Evolutionary conservation across 495 filamentous ascomycete genomes (phyloP).

Genomic region (Aspergillus sclerotioniger): DNA sequence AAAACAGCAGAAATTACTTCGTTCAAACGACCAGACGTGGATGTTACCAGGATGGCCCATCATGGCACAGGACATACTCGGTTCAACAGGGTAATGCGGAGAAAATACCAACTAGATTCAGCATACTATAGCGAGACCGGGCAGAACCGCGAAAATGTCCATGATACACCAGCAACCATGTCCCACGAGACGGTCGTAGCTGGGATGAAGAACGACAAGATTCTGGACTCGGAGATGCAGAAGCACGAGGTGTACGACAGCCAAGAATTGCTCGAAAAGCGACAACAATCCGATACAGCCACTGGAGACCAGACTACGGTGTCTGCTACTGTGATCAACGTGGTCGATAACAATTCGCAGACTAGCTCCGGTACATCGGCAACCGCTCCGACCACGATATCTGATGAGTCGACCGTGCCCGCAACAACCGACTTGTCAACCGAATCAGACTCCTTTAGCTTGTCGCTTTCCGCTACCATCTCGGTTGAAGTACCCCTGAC

Average conservation of each 20-base stretch:
- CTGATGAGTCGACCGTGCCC: conserved; percentile 1
- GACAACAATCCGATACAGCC: conserved; percentile 10
- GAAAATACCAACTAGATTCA: conserved; percentile 13
- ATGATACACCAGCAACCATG: background rate
- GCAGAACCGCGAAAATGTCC: background rate
- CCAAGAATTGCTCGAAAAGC: conserved; percentile 8
- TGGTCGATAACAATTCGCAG: conserved; percentile 1
- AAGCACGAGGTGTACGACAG: conserved; percentile 3
- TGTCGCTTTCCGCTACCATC: background rate
- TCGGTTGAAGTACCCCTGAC: background rate
- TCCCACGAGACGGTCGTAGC: background rate
- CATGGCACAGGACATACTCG: conserved; percentile 24
- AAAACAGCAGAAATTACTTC: background rate
- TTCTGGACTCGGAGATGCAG: background rate
- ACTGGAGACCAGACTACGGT: conserved; percentile 8
- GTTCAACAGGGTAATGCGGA: conserved; percentile 18
- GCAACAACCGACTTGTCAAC: background rate
- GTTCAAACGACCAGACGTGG: conserved; percentile 1
- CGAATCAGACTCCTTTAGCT: background rate
- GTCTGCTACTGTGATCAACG: conserved; percentile 4
- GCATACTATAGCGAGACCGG: background rate
- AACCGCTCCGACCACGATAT: conserved; percentile 1
- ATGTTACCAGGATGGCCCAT: conserved; percentile 24
- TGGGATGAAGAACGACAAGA: background rate
- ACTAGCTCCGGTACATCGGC: conserved; percentile 1